Evolutionary conservation across 805 yeast genomes (phyloP), one percentile per base, ranked within the genome.

Genomic region (Saturnispora sanitii): DNA sequence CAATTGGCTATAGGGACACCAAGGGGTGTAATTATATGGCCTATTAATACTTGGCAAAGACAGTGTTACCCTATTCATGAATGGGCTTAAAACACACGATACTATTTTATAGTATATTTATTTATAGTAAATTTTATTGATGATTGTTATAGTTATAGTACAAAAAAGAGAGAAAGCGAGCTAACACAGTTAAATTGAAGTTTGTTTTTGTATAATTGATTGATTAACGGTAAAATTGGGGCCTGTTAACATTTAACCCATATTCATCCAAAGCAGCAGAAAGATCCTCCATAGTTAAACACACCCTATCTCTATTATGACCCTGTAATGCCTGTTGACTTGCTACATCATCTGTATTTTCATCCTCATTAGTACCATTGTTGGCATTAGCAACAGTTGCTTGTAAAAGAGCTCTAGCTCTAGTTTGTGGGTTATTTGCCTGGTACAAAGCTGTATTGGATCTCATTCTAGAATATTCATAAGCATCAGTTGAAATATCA

Each of bases 401-500:
- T 54, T 71, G 57, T 53, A 75, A 64, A 40, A 85, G 66, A 25
- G 85, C 90, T 51, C 85, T 73, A 0, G 92, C 94, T 53, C 94
- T 70, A 1, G 78, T 81, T 56, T 84, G 94, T 6, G 95, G 94
- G 54, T 85, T 85, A 33, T 83, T 70, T 4, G 94, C 77, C 52
- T 81, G 79, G 52, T 83, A 79, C n/a, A 88, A 94, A 0, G 95
- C 77, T 11, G 86, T 77, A 4, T 84, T 68, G n/a, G 92, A 84
- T 47, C 97, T 72, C 49, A 92, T 92, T 45, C 97, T 68, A 7
- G 95, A 83, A 56, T 86, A 88, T 57, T 92, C 98, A 57, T 86
- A 92, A 0, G 98, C 96, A 56, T 92, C 97, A 13, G 87, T 85
- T 1, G 98, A 96, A 23, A 92, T 79, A 57, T 92, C 98, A 45